A percentile compares a stretch with the other conserved stretches of the same genome.
Evolutionary conservation across 2,329 filamentous ascomycete genomes (phyloP).

Genomic region (Colletotrichum spinosum): DNA sequence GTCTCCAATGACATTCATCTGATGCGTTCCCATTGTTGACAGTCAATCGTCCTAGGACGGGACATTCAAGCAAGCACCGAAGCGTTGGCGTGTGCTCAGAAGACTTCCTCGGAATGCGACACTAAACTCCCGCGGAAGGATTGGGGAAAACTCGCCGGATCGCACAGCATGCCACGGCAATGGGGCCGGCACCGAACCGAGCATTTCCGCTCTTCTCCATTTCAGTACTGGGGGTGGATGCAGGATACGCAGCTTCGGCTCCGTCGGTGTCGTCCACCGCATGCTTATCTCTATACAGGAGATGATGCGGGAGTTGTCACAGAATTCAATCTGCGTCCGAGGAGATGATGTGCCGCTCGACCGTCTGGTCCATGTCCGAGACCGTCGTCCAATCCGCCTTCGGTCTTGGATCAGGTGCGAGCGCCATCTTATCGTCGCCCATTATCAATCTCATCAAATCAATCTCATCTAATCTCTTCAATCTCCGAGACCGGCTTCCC

Average conservation of each 20-base stretch:
- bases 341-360: neutral
- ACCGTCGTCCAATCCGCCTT: slow-evolving; percentile 14
- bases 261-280: slow-evolving; percentile 13
- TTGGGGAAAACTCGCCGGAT: slow-evolving; percentile 23
- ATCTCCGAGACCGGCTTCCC: slow-evolving; percentile 32
- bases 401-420: slow-evolving; percentile 4
- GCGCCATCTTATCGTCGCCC: slow-evolving; percentile 23
- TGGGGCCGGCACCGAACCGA: slow-evolving; percentile 27
- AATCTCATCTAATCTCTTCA: slow-evolving; percentile 37
- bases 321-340: neutral
- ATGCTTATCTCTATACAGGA: too few species aligned
- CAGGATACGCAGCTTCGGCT: slow-evolving; percentile 11
- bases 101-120: slow-evolving; percentile 25
- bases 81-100: slow-evolving; percentile 5
- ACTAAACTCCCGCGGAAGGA: slow-evolving; percentile 12
- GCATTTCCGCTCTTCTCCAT: slow-evolving; percentile 23
- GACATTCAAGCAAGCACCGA: neutral
- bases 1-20: slow-evolving; percentile 17
- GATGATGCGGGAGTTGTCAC: too few species aligned
- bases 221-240: neutral
- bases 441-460: slow-evolving; percentile 39
- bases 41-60: slow-evolving; percentile 7
- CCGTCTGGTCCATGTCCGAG: slow-evolving; percentile 11
- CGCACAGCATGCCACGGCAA: slow-evolving; percentile 4
- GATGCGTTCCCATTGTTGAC: slow-evolving; percentile 18